Evolutionary conservation across 179 eudicot species (phyloP), one percentile per base, ranked within the genome.

Genomic region (Nepenthes alata): DNA sequence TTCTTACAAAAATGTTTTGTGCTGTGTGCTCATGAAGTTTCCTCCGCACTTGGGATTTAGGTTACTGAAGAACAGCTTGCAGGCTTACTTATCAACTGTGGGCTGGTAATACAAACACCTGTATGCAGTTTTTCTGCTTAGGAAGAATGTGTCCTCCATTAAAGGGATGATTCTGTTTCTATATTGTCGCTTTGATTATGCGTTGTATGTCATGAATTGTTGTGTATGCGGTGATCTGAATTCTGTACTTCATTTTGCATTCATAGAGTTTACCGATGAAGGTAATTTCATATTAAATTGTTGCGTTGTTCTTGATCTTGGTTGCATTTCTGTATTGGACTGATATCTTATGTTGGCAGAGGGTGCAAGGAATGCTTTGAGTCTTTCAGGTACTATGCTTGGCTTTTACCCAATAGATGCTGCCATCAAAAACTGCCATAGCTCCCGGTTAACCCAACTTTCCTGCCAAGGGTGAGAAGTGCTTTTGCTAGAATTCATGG

Each of bases 351-450:
- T 62, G 8, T 49, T 65, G 67, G 76, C 88, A 91, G 97, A 79
- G 75, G 88, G 95, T 71, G 97, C 97, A 66, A 81, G 80, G 72
- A 81, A 77, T 84, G 94, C 97, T 67, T 74, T 91, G 78, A 74
- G 81, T 63, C 76, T 91, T 65, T 85, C 87, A 16, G 96, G 97
- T 53, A 85, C 97, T 55, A 76, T 88, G 96, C 97, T 88, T 65
- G 97, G 97, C 55, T 91, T 61, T 68, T 91, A 91, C 69, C 98
- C 98, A 9, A 87, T 91, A 35, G 69, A 95, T 91, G 61, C 83
- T 91, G 61, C 98, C 96, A 67, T 91, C 98, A 13, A 91, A 89
- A 69, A 91, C 98, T 67, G 98, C 98, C 34, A 91, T 91, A 74
- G 96, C 97, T 74, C 97, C 97, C 53, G 25, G 97, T 91, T 36